Conservation (phyloP, 2,329 filamentous ascomycete genomes). For the Cercospora sp. region DNA sequence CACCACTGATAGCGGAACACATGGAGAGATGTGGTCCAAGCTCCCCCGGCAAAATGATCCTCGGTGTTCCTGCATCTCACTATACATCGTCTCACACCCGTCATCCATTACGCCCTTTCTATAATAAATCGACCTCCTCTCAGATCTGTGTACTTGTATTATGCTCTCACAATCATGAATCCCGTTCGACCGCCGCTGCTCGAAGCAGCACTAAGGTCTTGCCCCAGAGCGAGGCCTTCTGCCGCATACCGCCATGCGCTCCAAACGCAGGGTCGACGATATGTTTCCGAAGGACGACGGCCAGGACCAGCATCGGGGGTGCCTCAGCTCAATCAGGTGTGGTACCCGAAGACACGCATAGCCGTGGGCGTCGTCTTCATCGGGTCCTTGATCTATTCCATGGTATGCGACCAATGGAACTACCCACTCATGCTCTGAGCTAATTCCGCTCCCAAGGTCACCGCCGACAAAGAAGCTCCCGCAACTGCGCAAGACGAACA, state of each 20-base stretch:
- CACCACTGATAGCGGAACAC: background rate
- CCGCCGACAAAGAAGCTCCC: conserved; percentile 38
- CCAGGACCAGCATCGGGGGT: conserved; percentile 32
- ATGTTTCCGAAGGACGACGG: conserved; percentile 29
- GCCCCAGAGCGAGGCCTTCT: conserved; percentile 24
- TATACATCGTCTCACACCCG: background rate
- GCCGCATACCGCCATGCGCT: conserved; percentile 28
- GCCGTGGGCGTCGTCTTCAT: conserved; percentile 54
- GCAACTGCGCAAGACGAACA: conserved; percentile 8
- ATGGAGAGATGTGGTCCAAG: conserved; percentile 4
- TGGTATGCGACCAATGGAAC: conserved; percentile 47
- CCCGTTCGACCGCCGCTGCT: conserved; percentile 26
- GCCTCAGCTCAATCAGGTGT: conserved; percentile 40
- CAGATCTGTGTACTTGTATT: background rate
- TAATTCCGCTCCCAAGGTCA: conserved; percentile 32
- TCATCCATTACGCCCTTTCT: background rate
- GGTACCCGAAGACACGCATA: conserved; percentile 46
- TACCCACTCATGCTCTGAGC: background rate
- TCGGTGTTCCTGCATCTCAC: conserved; percentile 1
- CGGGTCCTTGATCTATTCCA: conserved; percentile 58
- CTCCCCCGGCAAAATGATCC: background rate
- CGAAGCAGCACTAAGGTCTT: conserved; percentile 28
- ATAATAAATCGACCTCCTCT: background rate
- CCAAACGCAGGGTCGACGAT: conserved; percentile 28
- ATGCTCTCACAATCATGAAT: conserved; percentile 22